Evolutionary conservation across 768 basidiomycete species (phyloP), one percentile per base, ranked within the genome.

Genomic region (Hemileccinum impolitum): DNA sequence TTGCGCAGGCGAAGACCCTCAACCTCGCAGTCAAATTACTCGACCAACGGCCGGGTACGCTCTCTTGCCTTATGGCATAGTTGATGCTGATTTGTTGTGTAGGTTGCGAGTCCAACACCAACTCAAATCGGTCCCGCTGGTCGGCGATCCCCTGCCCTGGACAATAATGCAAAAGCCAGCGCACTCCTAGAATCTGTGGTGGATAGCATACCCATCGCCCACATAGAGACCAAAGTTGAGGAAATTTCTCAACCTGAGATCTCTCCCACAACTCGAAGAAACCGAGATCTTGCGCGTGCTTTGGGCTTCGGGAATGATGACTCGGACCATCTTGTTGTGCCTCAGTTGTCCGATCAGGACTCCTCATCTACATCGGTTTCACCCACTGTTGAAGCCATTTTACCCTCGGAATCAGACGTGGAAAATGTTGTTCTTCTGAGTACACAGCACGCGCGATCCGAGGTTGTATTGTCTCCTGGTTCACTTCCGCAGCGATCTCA

Each of bases 1-100:
- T 71, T 88, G 55, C 76, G 88, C 48, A 80, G 81, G 53, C 77
- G 90, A 43, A 75, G 88, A 34, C 87, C 87, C 11, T 90, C 88
- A 1, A 88, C 85, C 13, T 88, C 89, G n/a, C 87, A 90, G 66
- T 87, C 87, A 11, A 85, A 81, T 58, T 85, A 88, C 59, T 84
- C 83, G 1, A 69, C 68, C 39, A 76, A 71, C 46, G 79, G 77
- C n/a, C 74, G 77, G 46, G 76, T 77, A 52, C 39, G 71, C 61
- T 12, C 30, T 40, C 40, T 19, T 49, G 3, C 23, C 34, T 50
- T 48, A 17, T 39, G 17, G 28, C 9, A 37, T 40, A 40, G 30
- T 34, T 50, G 23, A 45, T 45, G 32, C 43, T 50, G 43, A 64
- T 47, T 12, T 35, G 2, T 26, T 18, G 25, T 47, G 5, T 55